Conservation (phyloP, 1,139 yeast genomes). For the Yamadazyma blattariae region DNA sequence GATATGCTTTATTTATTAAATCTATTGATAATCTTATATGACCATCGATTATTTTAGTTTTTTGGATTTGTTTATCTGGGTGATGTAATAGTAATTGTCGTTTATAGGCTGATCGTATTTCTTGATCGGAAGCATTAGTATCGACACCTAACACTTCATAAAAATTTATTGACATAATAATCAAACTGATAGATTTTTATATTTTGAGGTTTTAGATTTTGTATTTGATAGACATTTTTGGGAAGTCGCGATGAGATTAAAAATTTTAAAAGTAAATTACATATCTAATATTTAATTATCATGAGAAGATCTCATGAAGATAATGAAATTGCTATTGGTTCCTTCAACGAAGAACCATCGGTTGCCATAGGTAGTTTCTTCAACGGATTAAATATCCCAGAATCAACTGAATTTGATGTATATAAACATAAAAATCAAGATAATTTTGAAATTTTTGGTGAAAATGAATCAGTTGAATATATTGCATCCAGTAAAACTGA, state of each 20-base stretch:
- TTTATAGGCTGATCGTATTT: slow-evolving; percentile 62
- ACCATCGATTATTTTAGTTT: neutral
- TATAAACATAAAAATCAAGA: slow-evolving; percentile 53
- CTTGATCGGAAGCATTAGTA: slow-evolving; percentile 30
- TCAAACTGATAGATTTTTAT: slow-evolving; percentile 1
- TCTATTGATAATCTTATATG: slow-evolving; percentile 20
- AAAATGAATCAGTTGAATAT: slow-evolving; percentile 68
- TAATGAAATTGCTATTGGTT: slow-evolving; percentile 28
- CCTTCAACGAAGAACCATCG: slow-evolving; percentile 31
- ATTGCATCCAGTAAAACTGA: slow-evolving; percentile 52
- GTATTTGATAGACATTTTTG: too few species aligned
- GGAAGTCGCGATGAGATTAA: slow-evolving; percentile 8
- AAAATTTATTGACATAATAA: slow-evolving; percentile 19
- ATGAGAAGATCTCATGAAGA: slow-evolving; percentile 7
- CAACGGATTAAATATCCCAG: slow-evolving; percentile 69
- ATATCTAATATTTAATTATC: slow-evolving; percentile 6
- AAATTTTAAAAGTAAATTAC: too few species aligned
- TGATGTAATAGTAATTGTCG: slow-evolving; percentile 58
- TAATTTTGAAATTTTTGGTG: slow-evolving; percentile 67
- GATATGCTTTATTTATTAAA: slow-evolving; percentile 59
- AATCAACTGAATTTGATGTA: slow-evolving; percentile 58
- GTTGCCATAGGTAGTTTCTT: slow-evolving; percentile 59
- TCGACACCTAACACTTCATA: slow-evolving; percentile 56
- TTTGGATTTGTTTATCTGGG: slow-evolving; percentile 61
- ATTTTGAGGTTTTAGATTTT: too few species aligned